Base-by-base conservation (phyloP, 2,329 filamentous ascomycete genomes). In the Monilinia fructicola region DNA sequence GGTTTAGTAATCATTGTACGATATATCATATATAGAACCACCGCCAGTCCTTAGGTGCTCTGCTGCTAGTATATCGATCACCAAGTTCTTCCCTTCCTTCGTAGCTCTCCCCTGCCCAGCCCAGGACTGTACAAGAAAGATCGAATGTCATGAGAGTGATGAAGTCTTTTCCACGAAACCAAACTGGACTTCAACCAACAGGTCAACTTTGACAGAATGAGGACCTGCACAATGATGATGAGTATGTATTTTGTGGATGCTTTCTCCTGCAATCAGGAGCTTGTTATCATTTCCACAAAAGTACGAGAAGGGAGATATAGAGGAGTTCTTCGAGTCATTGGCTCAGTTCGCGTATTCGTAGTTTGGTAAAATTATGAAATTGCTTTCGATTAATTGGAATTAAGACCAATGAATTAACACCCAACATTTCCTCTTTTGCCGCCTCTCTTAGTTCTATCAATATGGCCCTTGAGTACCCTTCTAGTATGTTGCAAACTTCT, bases 401-500 rank as follows among this genome's bases (percentile, higher is more conserved):
- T 52, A 40, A 21, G 46, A 31, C 42, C 65, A 35, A 46, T 21
- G 28, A 42, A 53, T 69, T 73, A 75, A 72, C 71, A 72, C 10
- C 76, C 76, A 65, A 76, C 71, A 71, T 97, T 97, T 65, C 89
- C 87, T 75, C 92, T 86, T 78, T 89, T 87, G 9, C 94, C 94
- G 64, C 93, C 94, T 69, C 87, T 87, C 81, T 96, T 96, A 76
- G 87, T 88, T 77, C 93, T 85, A 67, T 93, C 88, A 38, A 94
- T 84, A 78, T 98, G 94, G 2, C 88, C 90, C 77, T 86, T 89
- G 71, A 98, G 79, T 46, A 93, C 87, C 80, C 90, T 92, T 75
- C 86, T 87, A 70, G 92, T 93, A 79, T 97, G 90, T 16, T 91
- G 87, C 78, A 99, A 81, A 85, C 92, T 97, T 75, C 93, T 86